phyloP scores from a whole-genome alignment of 192 early-diverging fungal species.

The Podila clonocystis region DNA sequence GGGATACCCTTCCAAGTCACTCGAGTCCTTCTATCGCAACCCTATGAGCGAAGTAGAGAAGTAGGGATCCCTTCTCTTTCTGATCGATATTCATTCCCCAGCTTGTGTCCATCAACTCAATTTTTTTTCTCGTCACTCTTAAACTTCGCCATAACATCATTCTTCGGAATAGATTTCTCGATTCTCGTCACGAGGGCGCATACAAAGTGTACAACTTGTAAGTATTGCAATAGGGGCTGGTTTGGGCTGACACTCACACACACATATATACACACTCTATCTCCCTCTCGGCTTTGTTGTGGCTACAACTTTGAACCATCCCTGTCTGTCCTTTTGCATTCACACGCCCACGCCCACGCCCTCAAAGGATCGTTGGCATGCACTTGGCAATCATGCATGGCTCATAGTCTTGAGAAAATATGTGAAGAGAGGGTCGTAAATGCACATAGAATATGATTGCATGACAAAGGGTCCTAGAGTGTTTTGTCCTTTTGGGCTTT shows the following conservation, averaged over 20 bases:
- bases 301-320: too few species aligned
- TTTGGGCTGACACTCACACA: neutral
- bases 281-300: too few species aligned
- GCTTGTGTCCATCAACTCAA: neutral
- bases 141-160: neutral
- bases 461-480: too few species aligned
- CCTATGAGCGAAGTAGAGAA: constrained; percentile 61
- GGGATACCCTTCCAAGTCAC: constrained; percentile 61
- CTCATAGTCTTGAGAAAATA: too few species aligned
- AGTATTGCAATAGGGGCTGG: constrained; percentile 13
- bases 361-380: too few species aligned
- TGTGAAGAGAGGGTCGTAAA: too few species aligned
- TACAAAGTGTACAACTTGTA: constrained; percentile 76
- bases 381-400: too few species aligned
- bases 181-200: constrained; percentile 52
- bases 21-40: constrained; percentile 68
- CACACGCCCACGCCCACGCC: too few species aligned
- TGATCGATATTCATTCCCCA: neutral
- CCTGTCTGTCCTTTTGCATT: too few species aligned
- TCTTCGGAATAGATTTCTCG: constrained; percentile 57
- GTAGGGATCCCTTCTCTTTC: constrained; percentile 39
- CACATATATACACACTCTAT: too few species aligned
- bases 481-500: neutral
- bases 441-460: too few species aligned
- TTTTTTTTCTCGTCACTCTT: neutral